Evolutionary conservation across 177 flowering plant genomes (phyloP), one percentile per base, ranked within the genome.

Genomic region (Vitis hybrid): DNA sequence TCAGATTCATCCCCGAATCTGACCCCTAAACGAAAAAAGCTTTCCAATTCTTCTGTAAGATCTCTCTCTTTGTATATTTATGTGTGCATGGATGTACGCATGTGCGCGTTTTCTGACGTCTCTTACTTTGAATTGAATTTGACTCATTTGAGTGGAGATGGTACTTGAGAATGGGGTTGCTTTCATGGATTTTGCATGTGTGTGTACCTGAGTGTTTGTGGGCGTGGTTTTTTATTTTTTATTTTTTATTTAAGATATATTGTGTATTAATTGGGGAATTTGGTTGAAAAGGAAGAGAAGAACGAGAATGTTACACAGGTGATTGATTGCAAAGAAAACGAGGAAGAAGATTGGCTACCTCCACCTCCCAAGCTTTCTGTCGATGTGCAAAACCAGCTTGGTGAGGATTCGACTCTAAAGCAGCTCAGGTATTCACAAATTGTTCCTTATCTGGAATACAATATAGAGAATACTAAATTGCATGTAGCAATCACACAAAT

Each of bases 291-390:
- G 73, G 58, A 53, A 60, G 78, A 82, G 39, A 74, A 65, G 11
- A 75, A 76, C 10, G 74, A 39, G 19, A 73, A 77, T 19, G 66
- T 34, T 14, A 62, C 81, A 26, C 5, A 56, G 10, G 74, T 78
- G n/a, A 60, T 77, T 49, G 57, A 74, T 49, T 70, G 66, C 56
- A 79, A 81, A 15, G 78, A 74, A 31, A 77, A 82, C 54, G 85
- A 81, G 6, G 82, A 84, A 10, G 85, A 84, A 31, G 88, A 86
- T 72, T 88, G 92, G 92, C 60, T 88, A 49, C 80, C 76, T 49
- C 84, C 90, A 31, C 85, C 88, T 4, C 92, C 92, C 2, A 81
- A 82, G 70, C 66, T 73, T 64, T 56, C 73, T 0, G 16, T 5
- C 52, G 53, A 65, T 45, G 63, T 57, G 5, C 48, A 6, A n/a